Evolutionary conservation across 805 yeast species (phyloP), one percentile per base, ranked within the genome.

Genomic region (Sporopachydermia quercuum): DNA sequence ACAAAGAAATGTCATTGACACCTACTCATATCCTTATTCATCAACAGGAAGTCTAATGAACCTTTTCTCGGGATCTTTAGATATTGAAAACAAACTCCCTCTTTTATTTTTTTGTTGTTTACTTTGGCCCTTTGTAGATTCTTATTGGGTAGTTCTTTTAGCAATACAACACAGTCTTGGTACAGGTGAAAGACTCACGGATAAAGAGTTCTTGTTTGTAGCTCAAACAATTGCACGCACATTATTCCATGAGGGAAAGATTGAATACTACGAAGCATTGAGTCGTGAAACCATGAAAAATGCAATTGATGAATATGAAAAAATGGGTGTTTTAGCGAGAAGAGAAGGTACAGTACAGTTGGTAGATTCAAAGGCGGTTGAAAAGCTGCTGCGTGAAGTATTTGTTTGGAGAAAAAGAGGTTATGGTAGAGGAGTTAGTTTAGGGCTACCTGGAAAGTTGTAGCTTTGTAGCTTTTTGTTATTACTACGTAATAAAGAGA

Each of bases 121-220:
- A 36, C 49, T 63, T 18, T 63, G 68, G 68, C 68, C 68, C 3
- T 63, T 58, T 43, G 50, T 62, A 35, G 68, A 63, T 34, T 67
- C 67, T 6, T 63, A 58, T 49, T 63, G 66, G 66, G 46, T 61
- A 15, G 59, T 61, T 2, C 50, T 61, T 4, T 49, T 58, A 19
- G 45, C 65, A 15, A 42, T 63, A 8, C 30, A 23, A n/a, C 8
- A n/a, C 13, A 8, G n/a, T 23, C 30, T 23, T 8, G 30, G n/a
- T 23, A 8, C 30, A 23, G 13, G 30, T 23, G n/a, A n/a, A n/a
- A 23, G 30, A 8, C 30, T 23, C 13, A 23, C 13, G 13, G 54
- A 50, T 19, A 51, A 49, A 38, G 51, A 49, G 34, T 61, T 63
- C 42, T 46, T 51, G 36, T 53, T 52, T 30, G 43, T 45, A 34